phyloP scores from a whole-genome alignment of 2,329 filamentous ascomycete species.

The Trichoderma lentiforme region DNA sequence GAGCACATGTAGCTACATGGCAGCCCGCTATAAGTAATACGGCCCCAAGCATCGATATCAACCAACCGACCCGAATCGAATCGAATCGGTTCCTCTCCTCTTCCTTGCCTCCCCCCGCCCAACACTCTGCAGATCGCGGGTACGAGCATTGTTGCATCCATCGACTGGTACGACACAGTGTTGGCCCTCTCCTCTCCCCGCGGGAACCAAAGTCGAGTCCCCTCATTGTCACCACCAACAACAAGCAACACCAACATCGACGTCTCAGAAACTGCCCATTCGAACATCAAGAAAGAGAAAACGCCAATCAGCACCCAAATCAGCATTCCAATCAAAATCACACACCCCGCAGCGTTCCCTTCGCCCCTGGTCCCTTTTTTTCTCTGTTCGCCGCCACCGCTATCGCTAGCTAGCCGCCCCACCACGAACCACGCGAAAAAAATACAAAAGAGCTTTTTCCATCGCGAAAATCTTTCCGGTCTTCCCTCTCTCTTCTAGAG shows the following conservation, averaged over 20 bases:
- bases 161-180: neutral
- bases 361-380: neutral
- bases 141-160: neutral
- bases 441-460: slow-evolving; percentile 7
- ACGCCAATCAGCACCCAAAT: neutral
- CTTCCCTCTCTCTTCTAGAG: neutral
- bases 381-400: slow-evolving; percentile 5
- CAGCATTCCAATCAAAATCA: neutral
- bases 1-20: no score
- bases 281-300: neutral
- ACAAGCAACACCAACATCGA: neutral
- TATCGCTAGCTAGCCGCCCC: slow-evolving; percentile 13
- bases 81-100: neutral
- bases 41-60: neutral
- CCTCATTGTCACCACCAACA: neutral
- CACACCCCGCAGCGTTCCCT: neutral
- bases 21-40: neutral
- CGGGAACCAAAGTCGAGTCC: neutral
- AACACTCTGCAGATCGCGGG: neutral
- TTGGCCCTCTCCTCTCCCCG: neutral
- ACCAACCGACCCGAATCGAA: neutral
- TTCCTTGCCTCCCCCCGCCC: neutral
- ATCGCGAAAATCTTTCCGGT: neutral
- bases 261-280: neutral
- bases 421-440: slow-evolving; percentile 1